Conservation (phyloP, 306 rosid species). For the Casuarina cunninghamiana region DNA sequence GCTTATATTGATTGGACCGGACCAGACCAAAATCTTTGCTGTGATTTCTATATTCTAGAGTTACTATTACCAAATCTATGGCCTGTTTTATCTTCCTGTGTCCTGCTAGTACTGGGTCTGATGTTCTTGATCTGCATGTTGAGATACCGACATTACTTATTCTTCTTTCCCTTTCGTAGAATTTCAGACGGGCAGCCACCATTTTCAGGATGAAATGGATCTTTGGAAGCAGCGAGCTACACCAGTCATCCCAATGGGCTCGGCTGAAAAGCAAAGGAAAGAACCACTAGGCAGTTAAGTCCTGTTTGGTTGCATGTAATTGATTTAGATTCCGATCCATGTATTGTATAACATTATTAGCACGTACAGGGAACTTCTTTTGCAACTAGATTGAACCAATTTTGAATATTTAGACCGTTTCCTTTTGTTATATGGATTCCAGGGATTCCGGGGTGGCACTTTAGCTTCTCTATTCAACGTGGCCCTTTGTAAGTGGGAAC, state of each 20-base stretch:
- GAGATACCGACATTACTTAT: background rate
- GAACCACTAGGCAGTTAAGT: constrained; percentile 1
- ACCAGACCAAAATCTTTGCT: background rate
- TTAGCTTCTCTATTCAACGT: no score
- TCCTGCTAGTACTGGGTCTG: background rate
- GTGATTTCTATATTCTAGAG: background rate
- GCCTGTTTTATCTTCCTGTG: background rate
- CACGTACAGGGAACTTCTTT: background rate
- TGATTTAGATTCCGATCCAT: no score
- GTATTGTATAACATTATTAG: no score
- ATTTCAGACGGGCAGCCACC: constrained; percentile 26
- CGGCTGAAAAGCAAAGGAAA: background rate
- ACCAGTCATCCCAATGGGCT: background rate
- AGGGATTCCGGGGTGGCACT: no score
- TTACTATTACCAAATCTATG: background rate
- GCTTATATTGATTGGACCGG: background rate
- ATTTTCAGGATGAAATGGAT: constrained; percentile 5
- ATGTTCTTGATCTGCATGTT: background rate
- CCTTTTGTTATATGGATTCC: no score
- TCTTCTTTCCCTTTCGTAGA: constrained; percentile 17
- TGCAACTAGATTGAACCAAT: no score
- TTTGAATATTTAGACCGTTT: no score
- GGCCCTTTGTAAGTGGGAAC: no score
- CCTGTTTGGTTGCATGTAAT: constrained; percentile 8
- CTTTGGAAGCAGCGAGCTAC: constrained; percentile 22